phyloP scores from a whole-genome alignment of 768 basidiomycete species.

The Tulasnella calospora region DNA sequence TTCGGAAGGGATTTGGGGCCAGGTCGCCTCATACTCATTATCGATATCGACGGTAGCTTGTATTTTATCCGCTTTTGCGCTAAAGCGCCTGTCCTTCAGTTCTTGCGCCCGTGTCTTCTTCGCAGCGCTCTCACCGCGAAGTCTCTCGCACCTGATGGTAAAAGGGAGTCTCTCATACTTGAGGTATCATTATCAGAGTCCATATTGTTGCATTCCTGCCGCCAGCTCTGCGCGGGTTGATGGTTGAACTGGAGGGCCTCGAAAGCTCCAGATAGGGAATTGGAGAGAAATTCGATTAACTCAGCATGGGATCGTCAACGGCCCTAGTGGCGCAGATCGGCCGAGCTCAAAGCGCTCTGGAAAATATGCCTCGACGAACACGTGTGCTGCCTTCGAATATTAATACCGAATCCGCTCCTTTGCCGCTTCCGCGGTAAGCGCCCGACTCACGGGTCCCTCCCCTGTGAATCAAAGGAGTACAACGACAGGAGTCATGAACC shows the following conservation, averaged over 20 bases:
- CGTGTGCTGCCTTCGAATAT: neutral
- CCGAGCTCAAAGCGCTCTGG: too few species aligned
- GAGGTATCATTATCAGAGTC: neutral
- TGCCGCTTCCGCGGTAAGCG: neutral
- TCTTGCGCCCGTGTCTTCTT: neutral
- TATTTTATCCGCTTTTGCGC: neutral
- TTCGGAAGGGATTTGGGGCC: neutral
- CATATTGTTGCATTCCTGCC: neutral
- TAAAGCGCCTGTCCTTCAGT: neutral
- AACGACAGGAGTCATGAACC: neutral
- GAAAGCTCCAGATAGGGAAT: neutral
- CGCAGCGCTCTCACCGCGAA: neutral
- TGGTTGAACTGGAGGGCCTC: neutral
- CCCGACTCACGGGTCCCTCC: neutral
- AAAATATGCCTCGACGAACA: neutral
- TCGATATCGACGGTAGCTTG: neutral
- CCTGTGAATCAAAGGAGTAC: neutral
- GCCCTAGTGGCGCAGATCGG: neutral
- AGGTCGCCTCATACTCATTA: neutral
- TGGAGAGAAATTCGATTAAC: neutral
- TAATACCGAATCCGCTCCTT: neutral
- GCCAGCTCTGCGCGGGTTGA: neutral
- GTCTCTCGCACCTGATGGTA: neutral
- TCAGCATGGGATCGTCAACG: neutral
- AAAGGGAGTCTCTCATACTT: neutral